A percentile compares a stretch with the other conserved stretches of the same genome.
phyloP scores from a whole-genome alignment of 108 stramenopile genomes.

The Skeletonema costatum region DNA sequence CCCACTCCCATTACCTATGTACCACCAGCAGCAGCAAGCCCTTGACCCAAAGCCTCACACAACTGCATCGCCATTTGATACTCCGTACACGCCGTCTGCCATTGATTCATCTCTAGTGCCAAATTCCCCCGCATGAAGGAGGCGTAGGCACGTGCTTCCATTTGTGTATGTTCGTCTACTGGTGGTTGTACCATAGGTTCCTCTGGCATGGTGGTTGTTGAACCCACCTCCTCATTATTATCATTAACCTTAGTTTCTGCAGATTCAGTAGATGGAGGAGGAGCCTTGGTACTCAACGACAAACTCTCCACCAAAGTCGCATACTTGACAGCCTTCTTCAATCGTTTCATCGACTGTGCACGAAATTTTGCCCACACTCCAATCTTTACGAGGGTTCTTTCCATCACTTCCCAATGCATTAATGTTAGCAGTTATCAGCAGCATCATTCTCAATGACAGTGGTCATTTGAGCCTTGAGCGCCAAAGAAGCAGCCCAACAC shows the following conservation, averaged over 20 bases:
- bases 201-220: neutral
- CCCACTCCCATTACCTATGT: conserved; percentile 2
- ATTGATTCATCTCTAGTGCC: conserved; percentile 47
- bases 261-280: neutral
- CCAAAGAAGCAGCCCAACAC: conserved; percentile 70
- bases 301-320: conserved; percentile 45
- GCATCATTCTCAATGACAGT: conserved; percentile 5
- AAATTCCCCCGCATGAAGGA: conserved; percentile 82
- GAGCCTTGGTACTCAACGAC: conserved; percentile 12
- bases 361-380: conserved; percentile 43
- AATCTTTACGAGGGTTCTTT: neutral
- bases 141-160: conserved; percentile 69
- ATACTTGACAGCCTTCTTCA: conserved; percentile 68
- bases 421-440: neutral
- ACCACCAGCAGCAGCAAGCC: neutral
- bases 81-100: conserved; percentile 53
- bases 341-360: conserved; percentile 49
- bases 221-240: neutral
- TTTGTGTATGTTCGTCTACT: conserved; percentile 51
- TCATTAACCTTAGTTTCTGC: neutral
- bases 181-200: conserved; percentile 8
- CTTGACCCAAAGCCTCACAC: conserved; percentile 26
- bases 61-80: conserved; percentile 55
- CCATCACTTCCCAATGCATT: neutral
- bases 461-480: conserved; percentile 35